Evolutionary conservation across 2,329 filamentous ascomycete genomes (phyloP), one percentile per base, ranked within the genome.

Genomic region (Scortechinia acanthostroma): DNA sequence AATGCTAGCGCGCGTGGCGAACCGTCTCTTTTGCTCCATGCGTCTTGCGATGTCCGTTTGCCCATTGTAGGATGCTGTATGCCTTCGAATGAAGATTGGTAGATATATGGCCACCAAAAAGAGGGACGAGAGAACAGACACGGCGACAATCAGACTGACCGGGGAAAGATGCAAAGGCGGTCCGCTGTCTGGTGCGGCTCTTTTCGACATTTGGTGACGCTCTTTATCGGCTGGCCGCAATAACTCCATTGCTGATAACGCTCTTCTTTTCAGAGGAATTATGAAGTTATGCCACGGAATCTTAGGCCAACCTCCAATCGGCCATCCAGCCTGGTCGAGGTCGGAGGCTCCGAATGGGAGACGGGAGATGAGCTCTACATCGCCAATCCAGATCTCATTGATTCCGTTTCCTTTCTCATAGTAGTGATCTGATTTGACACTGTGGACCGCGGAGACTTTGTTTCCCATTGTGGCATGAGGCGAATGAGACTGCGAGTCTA

Each of bases 281-380:
- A 63, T 57, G 25, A 65, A 65, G 16, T 63, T 58, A 51, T 59
- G 59, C 62, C 62, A 64, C 2, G 62, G 60, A 22, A 63, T 61
- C 42, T 64, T 65, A 3, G 62, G 62, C 45, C 54, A 59, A 21
- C 52, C 53, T 6, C 54, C 52, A 4, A 48, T 45, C 1, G 58
- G 57, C 60, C 60, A 64, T 10, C 54, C 54, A 3, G 62, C 58
- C 49, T 65, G 62, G 4, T 54, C 59, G 44, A 63, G 53, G 42
- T 65, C 60, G 5, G 60, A 61, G 46, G 62, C 60, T 1, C 60
- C 60, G 46, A 65, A 65, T 2, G 61, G 62, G 2, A 65, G 52
- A 35, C 59, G 60, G 5, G 62, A 64, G 45, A 64, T 56, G 19
- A 64, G 33, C 47, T 64, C 62, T n/a, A 61, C 44, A 40, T 60